Conservation (phyloP, 495 filamentous ascomycete species). For the Penicillium pancosmium region DNA sequence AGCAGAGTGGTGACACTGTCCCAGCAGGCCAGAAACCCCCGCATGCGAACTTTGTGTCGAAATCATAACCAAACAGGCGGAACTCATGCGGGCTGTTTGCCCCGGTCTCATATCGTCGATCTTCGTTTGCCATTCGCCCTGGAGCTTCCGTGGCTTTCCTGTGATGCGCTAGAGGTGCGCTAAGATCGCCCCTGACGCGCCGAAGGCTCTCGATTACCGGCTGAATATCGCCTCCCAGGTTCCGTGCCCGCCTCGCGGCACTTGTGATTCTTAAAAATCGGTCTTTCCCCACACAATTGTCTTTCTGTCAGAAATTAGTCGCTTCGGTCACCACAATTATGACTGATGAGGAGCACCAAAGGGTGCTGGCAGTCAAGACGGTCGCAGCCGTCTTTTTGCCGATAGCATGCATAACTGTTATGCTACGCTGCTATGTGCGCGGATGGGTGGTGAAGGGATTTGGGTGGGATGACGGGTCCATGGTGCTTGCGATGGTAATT, state of each 20-base stretch:
- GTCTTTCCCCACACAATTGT: slow-evolving; percentile 14
- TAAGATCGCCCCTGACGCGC: slow-evolving; percentile 18
- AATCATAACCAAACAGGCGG: neutral
- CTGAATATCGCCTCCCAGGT: neutral
- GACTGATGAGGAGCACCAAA: slow-evolving; percentile 23
- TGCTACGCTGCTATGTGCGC: slow-evolving; percentile 49
- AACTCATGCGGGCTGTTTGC: neutral
- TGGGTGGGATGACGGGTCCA: slow-evolving; percentile 47
- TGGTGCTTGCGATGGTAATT: slow-evolving; percentile 40
- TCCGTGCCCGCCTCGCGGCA: slow-evolving; percentile 4
- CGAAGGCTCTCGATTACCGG: slow-evolving; percentile 8
- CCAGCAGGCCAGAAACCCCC: neutral
- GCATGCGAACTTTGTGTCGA: neutral
- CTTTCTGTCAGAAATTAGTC: slow-evolving; percentile 7
- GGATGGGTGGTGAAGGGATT: slow-evolving; percentile 42
- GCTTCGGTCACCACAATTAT: slow-evolving; percentile 10
- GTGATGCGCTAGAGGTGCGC: slow-evolving; percentile 5
- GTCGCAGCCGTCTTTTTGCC: slow-evolving; percentile 44
- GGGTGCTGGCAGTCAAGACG: slow-evolving; percentile 32
- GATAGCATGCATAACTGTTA: slow-evolving; percentile 38
- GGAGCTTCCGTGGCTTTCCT: neutral
- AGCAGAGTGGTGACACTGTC: neutral
- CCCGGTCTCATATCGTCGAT: slow-evolving; percentile 8
- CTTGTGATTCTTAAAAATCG: slow-evolving; percentile 5
- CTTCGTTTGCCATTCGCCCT: slow-evolving; percentile 8